phyloP scores from a whole-genome alignment of 805 yeast species.

The Yarrowia keelungensis region DNA sequence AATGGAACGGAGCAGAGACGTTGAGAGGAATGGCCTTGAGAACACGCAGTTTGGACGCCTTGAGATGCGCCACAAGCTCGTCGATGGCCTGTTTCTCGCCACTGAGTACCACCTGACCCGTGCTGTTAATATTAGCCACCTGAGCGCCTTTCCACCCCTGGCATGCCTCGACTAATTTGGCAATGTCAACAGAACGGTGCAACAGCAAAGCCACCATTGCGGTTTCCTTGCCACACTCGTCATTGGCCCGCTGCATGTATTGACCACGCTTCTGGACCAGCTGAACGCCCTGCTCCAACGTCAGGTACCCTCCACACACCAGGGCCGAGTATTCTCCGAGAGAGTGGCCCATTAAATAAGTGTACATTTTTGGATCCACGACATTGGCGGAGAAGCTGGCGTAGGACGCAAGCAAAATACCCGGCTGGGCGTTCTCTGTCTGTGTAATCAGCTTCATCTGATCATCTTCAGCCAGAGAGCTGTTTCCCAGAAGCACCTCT shows the following conservation, averaged over 20 bases:
- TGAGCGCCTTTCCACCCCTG: constrained; percentile 17
- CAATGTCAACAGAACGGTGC: neutral
- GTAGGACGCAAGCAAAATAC: constrained; percentile 2
- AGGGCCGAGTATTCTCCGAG: constrained; percentile 36
- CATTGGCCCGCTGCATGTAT: constrained; percentile 25
- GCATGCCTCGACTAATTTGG: neutral
- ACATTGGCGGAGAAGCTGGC: constrained; percentile 7
- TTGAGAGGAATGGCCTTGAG: constrained; percentile 28
- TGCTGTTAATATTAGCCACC: constrained; percentile 29
- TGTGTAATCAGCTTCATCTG: constrained; percentile 18
- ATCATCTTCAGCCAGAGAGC: neutral
- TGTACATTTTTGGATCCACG: neutral
- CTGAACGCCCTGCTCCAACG: constrained; percentile 3
- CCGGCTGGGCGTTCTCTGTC: constrained; percentile 36
- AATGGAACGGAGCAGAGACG: constrained; percentile 32
- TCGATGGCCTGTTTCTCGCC: constrained; percentile 5
- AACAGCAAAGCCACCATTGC: constrained; percentile 23
- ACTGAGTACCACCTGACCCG: constrained; percentile 20
- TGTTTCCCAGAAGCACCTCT: neutral
- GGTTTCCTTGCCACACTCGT: constrained; percentile 9
- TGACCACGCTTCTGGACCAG: constrained; percentile 20
- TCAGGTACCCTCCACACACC: constrained; percentile 30
- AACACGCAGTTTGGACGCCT: neutral
- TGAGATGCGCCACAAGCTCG: constrained; percentile 8
- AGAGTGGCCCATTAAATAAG: constrained; percentile 22